Evolutionary conservation across 331 rosid species (phyloP).

Genomic region (Ulmus americana): DNA sequence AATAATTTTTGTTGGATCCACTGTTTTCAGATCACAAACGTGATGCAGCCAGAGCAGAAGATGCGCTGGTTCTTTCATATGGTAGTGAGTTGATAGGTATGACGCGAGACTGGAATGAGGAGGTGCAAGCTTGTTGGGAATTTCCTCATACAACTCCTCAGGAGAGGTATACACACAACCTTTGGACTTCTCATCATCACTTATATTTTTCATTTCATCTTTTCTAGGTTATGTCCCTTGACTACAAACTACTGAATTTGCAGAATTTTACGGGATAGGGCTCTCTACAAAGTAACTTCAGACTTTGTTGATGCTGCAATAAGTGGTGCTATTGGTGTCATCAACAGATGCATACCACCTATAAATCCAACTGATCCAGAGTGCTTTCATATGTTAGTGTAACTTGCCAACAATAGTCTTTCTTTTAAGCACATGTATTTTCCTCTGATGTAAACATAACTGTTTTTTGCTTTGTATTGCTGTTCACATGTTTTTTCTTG

Average conservation of each 20-base stretch:
- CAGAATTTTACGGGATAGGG: slow-evolving; percentile 97
- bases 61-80: slow-evolving; percentile 74
- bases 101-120: slow-evolving; percentile 99
- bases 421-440: neutral
- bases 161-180: slow-evolving; percentile 60
- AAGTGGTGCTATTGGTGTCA: slow-evolving; percentile 91
- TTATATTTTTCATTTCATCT: neutral
- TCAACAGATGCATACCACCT: slow-evolving; percentile 90
- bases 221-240: neutral
- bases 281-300: slow-evolving; percentile 93
- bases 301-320: slow-evolving; percentile 95
- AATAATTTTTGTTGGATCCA: neutral
- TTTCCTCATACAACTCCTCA: slow-evolving; percentile 82
- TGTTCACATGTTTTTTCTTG: too few relatives aligned
- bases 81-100: slow-evolving; percentile 97
- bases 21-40: slow-evolving; percentile 71
- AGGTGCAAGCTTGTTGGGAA: slow-evolving; percentile 96
- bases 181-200: neutral
- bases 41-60: slow-evolving; percentile 94
- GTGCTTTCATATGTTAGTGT: slow-evolving; percentile 98
- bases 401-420: slow-evolving; percentile 9
- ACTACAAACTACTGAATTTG: slow-evolving; percentile 7
- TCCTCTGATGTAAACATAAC: neutral
- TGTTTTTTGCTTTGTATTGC: neutral
- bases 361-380: slow-evolving; percentile 98